Percentiles rank a stretch among this genome's conserved stretches.
These are phyloP conservation scores for Cenchrus americanus DNA, from an alignment of 176 grass and related monocot genomes.

Conservation along the genomic window DNA sequence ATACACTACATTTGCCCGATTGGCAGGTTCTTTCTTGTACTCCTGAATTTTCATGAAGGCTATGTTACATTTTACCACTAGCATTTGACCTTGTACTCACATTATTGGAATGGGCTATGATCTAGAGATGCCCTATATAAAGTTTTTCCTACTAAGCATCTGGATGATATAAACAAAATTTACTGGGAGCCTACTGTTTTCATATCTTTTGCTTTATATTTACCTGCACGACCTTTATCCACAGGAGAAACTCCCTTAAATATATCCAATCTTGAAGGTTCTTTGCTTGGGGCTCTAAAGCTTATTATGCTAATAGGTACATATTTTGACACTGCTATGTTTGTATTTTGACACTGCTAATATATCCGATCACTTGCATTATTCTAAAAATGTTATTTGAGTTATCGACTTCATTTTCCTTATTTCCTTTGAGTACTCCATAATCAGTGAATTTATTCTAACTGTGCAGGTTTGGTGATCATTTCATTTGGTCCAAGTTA, in stretches of 20 bases:
- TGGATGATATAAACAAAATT: conserved; percentile 10
- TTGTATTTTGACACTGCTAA: conserved; percentile 20
- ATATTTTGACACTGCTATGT: conserved; percentile 6
- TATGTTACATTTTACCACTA: neutral
- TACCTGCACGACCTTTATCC: conserved; percentile 26
- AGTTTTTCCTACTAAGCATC: conserved; percentile 25
- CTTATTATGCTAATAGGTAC: conserved; percentile 91
- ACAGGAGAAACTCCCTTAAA: conserved; percentile 68
- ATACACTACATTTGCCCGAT: conserved; percentile 82
- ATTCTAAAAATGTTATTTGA: neutral
- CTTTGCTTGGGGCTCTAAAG: conserved; percentile 82
- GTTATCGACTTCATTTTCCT: neutral
- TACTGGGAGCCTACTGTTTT: neutral
- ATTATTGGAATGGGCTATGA: conserved; percentile 7
- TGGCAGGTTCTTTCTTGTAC: conserved; percentile 72
- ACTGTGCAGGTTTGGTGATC: conserved; percentile 75
- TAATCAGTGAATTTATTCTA: conserved; percentile 26
- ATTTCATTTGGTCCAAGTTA: conserved; percentile 98
- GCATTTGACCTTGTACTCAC: conserved; percentile 3
- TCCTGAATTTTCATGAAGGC: conserved; percentile 34
- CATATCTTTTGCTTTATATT: conserved; percentile 35
- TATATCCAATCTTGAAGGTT: conserved; percentile 66
- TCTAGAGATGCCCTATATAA: neutral
- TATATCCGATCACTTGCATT: neutral
- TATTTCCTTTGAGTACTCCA: conserved; percentile 19